These are phyloP conservation scores for Flagelloscypha sp. DNA, from an alignment of 768 basidiomycete genomes.

Conservation along the genomic window DNA sequence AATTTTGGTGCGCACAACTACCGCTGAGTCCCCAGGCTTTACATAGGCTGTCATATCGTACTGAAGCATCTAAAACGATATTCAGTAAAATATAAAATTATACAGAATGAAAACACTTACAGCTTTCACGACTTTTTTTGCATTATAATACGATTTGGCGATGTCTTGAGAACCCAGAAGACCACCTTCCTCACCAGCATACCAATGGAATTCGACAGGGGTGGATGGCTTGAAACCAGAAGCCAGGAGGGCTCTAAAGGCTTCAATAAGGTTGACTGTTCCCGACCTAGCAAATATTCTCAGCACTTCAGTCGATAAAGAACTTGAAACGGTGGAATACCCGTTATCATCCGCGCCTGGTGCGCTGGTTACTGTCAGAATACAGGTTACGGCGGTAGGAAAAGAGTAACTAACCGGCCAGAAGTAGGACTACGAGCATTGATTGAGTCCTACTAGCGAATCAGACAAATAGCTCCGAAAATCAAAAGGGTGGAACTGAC, in stretches of 20 bases:
- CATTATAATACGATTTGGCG: slow-evolving; percentile 36
- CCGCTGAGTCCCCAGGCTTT: slow-evolving; percentile 40
- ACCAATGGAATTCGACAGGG: slow-evolving; percentile 45
- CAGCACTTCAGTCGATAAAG: no score
- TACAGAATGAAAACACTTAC: slow-evolving; percentile 4
- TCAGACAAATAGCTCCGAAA: no score
- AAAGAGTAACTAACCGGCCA: no score
- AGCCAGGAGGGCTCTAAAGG: slow-evolving; percentile 32
- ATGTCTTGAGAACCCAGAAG: slow-evolving; percentile 39
- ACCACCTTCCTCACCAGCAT: slow-evolving; percentile 42
- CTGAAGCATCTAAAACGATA: slow-evolving; percentile 30
- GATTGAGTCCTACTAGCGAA: slow-evolving; percentile 38
- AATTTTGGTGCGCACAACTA: slow-evolving; percentile 28
- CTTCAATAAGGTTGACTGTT: slow-evolving; percentile 36
- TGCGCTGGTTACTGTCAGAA: slow-evolving; percentile 13
- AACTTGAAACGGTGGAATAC: no score
- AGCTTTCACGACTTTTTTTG: slow-evolving; percentile 32
- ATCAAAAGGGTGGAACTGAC: no score
- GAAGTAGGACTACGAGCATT: slow-evolving; percentile 28
- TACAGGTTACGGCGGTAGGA: slow-evolving; percentile 13
- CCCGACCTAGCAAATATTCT: no score
- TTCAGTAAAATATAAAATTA: neutral
- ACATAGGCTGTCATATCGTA: slow-evolving; percentile 37
- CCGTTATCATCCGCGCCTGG: slow-evolving; percentile 20
- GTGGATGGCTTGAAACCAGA: slow-evolving; percentile 32